Evolutionary conservation across 2,329 filamentous ascomycete species (phyloP), one percentile per base, ranked within the genome.

Genomic region (Sporothrix euskadiensis): DNA sequence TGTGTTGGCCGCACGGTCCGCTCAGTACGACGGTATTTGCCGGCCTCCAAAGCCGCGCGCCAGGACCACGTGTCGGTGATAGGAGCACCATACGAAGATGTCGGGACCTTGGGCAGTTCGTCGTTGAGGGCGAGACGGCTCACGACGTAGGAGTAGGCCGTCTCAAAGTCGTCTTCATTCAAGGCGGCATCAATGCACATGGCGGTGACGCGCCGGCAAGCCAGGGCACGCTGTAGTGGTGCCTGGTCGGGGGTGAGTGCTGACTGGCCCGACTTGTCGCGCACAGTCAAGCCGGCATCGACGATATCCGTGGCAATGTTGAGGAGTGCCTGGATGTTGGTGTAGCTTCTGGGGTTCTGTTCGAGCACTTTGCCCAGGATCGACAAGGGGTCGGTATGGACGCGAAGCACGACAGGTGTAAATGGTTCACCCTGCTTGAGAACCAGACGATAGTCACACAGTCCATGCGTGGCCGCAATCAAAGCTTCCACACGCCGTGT

Each of bases 111-210:
- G 57, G 65, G 75, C 73, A 65, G 30, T 65, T 57, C 71, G 71
- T 65, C 75, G 39, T 81, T 78, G 9, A 81, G 79, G 8, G 85
- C 84, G 0, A 96, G 84, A 30, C 91, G 88, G 78, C 90, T 94
- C 65, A 93, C 88, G 1, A 94, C 90, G 78, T 93, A 95, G 0
- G 92, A 94, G 80, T 95, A 96, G 12, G 93, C 93, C 0, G 93
- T 96, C 79, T 97, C 93, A 75, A 96, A 96, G 79, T 90, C 93
- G 75, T 94, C 90, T 79, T 94, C 92, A 10, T 86, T 85, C 0
- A 96, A 85, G 14, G 93, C 92, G 16, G 91, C 90, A 79, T 94
- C 90, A 56, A 95, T 89, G 76, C 92, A 94, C 91, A 95, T 93
- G 74, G 91, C 91, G 6, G 90, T 90, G 69, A 96, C 89, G 41